Evolutionary conservation across 148 eudicot genomes (phyloP), one percentile per base, ranked within the genome.

Genomic region (Polygonum aviculare): DNA sequence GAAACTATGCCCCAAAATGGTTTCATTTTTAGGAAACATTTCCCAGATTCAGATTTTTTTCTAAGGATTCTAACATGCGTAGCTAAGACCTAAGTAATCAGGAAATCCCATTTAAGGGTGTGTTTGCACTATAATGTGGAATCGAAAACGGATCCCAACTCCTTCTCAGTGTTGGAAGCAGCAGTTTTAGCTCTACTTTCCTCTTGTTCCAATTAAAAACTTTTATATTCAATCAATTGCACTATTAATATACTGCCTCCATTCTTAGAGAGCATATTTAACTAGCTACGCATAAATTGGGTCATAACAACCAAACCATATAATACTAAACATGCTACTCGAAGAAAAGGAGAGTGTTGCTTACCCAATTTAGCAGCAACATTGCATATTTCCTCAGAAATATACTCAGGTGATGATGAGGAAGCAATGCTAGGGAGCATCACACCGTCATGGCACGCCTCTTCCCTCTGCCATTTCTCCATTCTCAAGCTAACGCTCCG

Each of bases 401-500:
- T 90, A 59, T 88, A 79, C 77, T 83, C 91, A 0, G 90, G 75
- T 62, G 80, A 90, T 44, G 96, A 88, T n/a, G 93, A 45, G 44
- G 35, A 15, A 39, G 69, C 11, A 54, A 59, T 82, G 74, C 85
- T 85, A 21, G 85, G 76, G 48, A 95, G 90, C 74, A 83, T 88
- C 84, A 88, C 77, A 75, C 80, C 85, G 78, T 90, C 96, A 16
- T 78, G 83, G 74, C 78, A 79, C 78, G 84, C 85, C 89, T 91
- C 94, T 73, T 95, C 99, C 77, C 99, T 86, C 85, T 96, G 91
- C 94, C 96, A 87, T 78, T 76, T 93, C 86, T 95, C 99, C 52
- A 95, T 95, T 76, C 99, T 93, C 79, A 95, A 79, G 77, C 99
- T 95, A 69, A 95, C 99, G 75, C 84, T 93, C 79, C 97, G 83